These are phyloP conservation scores for Alnus rubra DNA, from an alignment of 306 rosid species.

Conservation along the genomic window DNA sequence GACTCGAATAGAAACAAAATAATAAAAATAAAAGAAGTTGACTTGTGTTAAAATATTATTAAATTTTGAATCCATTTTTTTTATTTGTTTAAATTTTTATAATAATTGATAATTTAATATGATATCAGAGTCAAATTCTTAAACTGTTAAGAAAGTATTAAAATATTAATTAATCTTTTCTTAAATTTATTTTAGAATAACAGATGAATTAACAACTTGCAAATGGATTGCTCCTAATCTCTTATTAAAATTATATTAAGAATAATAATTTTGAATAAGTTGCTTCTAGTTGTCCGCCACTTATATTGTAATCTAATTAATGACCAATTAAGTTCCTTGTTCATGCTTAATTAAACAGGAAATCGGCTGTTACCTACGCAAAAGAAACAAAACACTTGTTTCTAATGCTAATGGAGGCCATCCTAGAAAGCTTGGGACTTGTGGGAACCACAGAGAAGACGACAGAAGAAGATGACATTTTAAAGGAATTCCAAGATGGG, in stretches of 20 bases:
- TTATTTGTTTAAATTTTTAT: too few relatives aligned
- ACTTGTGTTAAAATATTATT: neutral
- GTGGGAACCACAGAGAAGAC: conserved; percentile 33
- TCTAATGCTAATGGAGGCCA: conserved; percentile 55
- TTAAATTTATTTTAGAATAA: too few relatives aligned
- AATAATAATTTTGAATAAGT: neutral
- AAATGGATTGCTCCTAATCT: neutral
- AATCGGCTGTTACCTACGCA: conserved; percentile 62
- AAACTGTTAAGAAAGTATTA: too few relatives aligned
- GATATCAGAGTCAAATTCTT: too few relatives aligned
- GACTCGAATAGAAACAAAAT: too few relatives aligned
- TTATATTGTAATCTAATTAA: neutral
- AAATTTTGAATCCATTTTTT: too few relatives aligned
- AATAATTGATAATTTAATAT: too few relatives aligned
- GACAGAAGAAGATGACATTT: conserved; percentile 33
- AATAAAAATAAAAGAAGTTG: neutral
- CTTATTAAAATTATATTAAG: neutral
- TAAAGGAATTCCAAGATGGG: conserved; percentile 65
- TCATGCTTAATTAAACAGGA: conserved; percentile 31
- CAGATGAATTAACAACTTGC: neutral
- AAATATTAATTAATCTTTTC: too few relatives aligned
- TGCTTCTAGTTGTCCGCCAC: neutral
- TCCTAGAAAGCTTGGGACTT: conserved; percentile 65
- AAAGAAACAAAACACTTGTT: conserved; percentile 58
- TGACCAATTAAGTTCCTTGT: neutral